These are phyloP conservation scores for Hanseniaspora occidentalis DNA, from an alignment of 805 yeast species.

Conservation along the genomic window DNA sequence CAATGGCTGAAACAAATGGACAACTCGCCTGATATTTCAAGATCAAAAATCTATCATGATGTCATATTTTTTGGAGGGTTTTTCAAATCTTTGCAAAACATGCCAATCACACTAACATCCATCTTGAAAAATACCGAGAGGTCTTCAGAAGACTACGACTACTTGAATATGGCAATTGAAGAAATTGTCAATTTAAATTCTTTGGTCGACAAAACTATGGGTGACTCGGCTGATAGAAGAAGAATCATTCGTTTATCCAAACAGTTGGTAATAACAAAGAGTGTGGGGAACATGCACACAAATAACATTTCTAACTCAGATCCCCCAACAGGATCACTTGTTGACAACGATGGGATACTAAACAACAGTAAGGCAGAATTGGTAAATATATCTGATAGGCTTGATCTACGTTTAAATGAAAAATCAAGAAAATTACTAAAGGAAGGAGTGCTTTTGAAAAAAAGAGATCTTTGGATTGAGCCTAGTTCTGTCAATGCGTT, in stretches of 20 bases:
- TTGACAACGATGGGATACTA: too few species aligned
- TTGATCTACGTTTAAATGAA: conserved; percentile 38
- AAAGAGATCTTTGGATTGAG: conserved; percentile 54
- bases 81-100: conserved; percentile 39
- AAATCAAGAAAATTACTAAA: conserved; percentile 42
- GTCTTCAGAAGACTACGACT: conserved; percentile 38
- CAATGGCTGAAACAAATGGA: conserved; percentile 45
- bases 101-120: conserved; percentile 51
- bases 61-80: conserved; percentile 46
- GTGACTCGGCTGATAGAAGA: conserved; percentile 44
- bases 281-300: conserved; percentile 17
- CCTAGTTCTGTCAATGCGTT: conserved; percentile 39
- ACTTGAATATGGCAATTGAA: conserved; percentile 39
- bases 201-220: conserved; percentile 51
- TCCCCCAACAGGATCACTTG: too few species aligned
- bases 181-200: conserved; percentile 42
- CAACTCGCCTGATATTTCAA: conserved; percentile 31
- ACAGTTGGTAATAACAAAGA: conserved; percentile 19
- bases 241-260: conserved; percentile 39
- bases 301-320: too few species aligned
- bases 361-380: neutral
- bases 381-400: conserved; percentile 1
- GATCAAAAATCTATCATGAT: conserved; percentile 35
- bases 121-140: conserved; percentile 38
- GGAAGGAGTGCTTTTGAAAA: conserved; percentile 46